Percentiles rank a stretch among this genome's conserved stretches.
Conservation (phyloP, 1,139 yeast genomes). For the Saccharomyces hybrid region DNA sequence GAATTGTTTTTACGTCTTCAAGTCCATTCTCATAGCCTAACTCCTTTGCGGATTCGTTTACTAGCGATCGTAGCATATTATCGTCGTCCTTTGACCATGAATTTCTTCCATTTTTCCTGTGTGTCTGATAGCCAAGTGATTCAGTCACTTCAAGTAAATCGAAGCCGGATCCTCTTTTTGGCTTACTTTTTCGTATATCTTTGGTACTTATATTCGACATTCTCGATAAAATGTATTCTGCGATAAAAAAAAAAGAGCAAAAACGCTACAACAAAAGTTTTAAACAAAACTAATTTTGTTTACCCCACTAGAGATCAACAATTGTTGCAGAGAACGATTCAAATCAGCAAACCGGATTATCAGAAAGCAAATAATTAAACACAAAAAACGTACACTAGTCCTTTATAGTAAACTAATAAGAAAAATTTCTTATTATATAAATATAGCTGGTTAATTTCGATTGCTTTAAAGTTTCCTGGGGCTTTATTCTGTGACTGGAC, state of each 20-base stretch:
- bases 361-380: not conserved
- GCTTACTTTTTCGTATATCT: not conserved
- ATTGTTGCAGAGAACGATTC: not conserved
- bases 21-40: conserved; percentile 32
- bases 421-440: not conserved
- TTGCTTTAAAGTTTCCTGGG: not conserved
- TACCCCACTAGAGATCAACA: not conserved
- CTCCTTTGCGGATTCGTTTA: conserved; percentile 31
- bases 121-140: conserved; percentile 68
- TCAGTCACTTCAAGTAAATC: conserved; percentile 66
- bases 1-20: conserved; percentile 24
- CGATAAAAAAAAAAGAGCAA: not conserved
- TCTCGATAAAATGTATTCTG: not conserved
- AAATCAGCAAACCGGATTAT: not conserved
- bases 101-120: conserved; percentile 51
- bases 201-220: not conserved
- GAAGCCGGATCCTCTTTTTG: conserved; percentile 24
- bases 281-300: not conserved
- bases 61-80: conserved; percentile 35
- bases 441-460: not conserved
- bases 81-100: conserved; percentile 70
- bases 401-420: not conserved
- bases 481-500: not conserved
- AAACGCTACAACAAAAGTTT: not conserved
- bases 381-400: not conserved